phyloP scores from a whole-genome alignment of 169 alveolate species.

The Cryptosporidium sp. region DNA sequence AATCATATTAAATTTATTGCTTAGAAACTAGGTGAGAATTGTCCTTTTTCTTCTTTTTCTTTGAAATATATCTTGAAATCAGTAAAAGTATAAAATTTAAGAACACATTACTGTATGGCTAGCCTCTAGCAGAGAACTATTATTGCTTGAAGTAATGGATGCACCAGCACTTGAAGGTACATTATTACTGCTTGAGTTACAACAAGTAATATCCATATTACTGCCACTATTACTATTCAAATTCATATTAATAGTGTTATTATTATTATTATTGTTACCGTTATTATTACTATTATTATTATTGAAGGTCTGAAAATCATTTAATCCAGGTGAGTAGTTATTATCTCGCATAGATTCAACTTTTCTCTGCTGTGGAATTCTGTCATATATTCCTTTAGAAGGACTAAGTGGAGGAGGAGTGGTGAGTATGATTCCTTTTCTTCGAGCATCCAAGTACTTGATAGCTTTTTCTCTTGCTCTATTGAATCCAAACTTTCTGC shows the following conservation, averaged over 20 bases:
- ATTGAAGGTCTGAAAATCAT: background rate
- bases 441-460: slow-evolving; percentile 52
- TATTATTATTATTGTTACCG: background rate
- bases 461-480: slow-evolving; percentile 67
- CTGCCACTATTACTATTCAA: background rate
- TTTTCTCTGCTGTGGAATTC: slow-evolving; percentile 55
- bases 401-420: slow-evolving; percentile 75
- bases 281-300: background rate
- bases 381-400: slow-evolving; percentile 55
- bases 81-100: background rate
- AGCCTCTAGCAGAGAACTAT: background rate
- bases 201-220: background rate
- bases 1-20: background rate
- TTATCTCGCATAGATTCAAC: background rate
- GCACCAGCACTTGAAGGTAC: background rate
- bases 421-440: slow-evolving; percentile 56
- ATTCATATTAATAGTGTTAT: background rate
- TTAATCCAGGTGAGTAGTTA: background rate
- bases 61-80: slow-evolving; percentile 4
- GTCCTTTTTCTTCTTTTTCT: too few species aligned
- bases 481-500: slow-evolving; percentile 69
- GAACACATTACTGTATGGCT: slow-evolving; percentile 5
- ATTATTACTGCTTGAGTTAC: background rate
- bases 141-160: background rate
- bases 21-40: background rate